Percentiles rank a stretch among this genome's conserved stretches.
Evolutionary conservation across 116 monocot species (phyloP).

Genomic region (Dioscorea cayenensis): DNA sequence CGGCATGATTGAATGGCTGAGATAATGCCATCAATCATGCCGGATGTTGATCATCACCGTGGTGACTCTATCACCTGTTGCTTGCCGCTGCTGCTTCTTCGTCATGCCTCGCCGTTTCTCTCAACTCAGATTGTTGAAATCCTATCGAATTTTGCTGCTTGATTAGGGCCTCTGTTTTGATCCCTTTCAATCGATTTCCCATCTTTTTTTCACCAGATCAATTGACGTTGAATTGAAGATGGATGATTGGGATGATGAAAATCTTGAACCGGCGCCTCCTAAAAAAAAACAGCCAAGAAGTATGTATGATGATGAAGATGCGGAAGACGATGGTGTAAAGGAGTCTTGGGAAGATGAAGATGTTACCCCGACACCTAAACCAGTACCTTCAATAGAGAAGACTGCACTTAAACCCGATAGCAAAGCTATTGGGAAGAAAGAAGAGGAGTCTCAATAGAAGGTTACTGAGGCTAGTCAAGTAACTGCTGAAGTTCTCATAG

Average conservation of each 20-base stretch:
- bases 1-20: too few relatives aligned
- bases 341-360: constrained; percentile 99
- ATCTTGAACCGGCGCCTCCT: constrained; percentile 51
- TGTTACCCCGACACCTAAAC: constrained; percentile 33
- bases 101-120: too few relatives aligned
- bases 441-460: constrained; percentile 35
- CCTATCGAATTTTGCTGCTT: too few relatives aligned
- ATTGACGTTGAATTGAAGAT: too few relatives aligned
- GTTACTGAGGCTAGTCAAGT: constrained; percentile 6
- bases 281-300: constrained; percentile 36
- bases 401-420: constrained; percentile 24
- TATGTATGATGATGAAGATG: constrained; percentile 91
- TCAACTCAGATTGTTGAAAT: too few relatives aligned
- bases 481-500: constrained; percentile 38
- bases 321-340: constrained; percentile 82
- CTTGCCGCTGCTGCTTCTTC: too few relatives aligned
- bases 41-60: too few relatives aligned
- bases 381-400: constrained; percentile 36
- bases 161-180: too few relatives aligned
- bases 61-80: too few relatives aligned
- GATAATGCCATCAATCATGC: too few relatives aligned
- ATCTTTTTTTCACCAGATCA: too few relatives aligned
- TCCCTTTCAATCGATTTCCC: too few relatives aligned
- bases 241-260: constrained; percentile 75
- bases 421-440: constrained; percentile 55